These are phyloP conservation scores for Dendryphion nanum DNA, from an alignment of 2,329 filamentous ascomycete genomes.

Conservation along the genomic window DNA sequence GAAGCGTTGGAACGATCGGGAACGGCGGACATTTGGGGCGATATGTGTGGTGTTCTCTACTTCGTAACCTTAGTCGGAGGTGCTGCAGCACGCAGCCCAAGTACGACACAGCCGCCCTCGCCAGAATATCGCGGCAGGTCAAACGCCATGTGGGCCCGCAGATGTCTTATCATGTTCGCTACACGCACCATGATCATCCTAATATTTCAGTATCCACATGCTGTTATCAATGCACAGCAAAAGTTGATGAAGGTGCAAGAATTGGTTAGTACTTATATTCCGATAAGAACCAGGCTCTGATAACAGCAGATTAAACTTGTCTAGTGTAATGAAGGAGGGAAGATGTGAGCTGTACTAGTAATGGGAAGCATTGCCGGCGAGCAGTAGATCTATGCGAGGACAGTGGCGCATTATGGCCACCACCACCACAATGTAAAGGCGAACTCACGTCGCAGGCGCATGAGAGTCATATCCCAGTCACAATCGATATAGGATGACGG, in stretches of 20 bases:
- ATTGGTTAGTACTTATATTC: slow-evolving; percentile 20
- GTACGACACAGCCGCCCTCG: slow-evolving; percentile 4
- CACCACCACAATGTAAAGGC: no score
- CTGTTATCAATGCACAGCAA: slow-evolving; percentile 22
- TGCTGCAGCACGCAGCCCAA: slow-evolving; percentile 23
- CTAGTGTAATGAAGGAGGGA: no score
- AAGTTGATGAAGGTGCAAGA: slow-evolving; percentile 28
- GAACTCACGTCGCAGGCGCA: no score
- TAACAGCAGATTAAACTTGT: neutral
- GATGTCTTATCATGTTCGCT: slow-evolving; percentile 28
- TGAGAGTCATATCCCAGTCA: no score
- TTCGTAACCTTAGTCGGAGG: slow-evolving; percentile 33
- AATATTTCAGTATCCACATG: slow-evolving; percentile 25
- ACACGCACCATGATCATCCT: slow-evolving; percentile 24
- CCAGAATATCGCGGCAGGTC: slow-evolving; percentile 9
- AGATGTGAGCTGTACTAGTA: no score
- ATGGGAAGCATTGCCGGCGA: no score
- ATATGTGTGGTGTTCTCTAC: slow-evolving; percentile 35
- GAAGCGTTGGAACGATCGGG: slow-evolving; percentile 23
- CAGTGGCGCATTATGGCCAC: no score
- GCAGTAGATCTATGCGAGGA: no score
- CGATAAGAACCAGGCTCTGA: neutral
- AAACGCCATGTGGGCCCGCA: slow-evolving; percentile 22
- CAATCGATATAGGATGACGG: no score
- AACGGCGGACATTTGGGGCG: slow-evolving; percentile 25